Evolutionary conservation across 2,329 filamentous ascomycete species (phyloP), one percentile per base, ranked within the genome.

Genomic region (Trichoderma afroharzianum): DNA sequence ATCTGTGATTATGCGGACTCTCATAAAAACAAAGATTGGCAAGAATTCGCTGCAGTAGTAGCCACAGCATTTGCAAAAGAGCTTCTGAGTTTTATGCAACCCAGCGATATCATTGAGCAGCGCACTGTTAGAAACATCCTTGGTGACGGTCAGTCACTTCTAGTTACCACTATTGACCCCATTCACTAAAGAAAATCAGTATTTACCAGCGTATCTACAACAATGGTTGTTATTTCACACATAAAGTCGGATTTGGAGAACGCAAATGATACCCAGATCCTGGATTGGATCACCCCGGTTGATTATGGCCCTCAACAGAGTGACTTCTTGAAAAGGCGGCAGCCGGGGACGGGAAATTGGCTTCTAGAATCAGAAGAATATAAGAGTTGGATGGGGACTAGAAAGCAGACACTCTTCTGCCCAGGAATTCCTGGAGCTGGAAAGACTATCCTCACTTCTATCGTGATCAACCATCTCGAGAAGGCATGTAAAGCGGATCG

Each of bases 371-470:
- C 82, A 0, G 4, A 4, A 0, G 78, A 82, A 32, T 85, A 78
- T 71, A 30, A 68, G 4, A 32, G 15, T 1, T 85, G 82, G 83
- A 3, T 80, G 1, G 11, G 59, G 0, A 50, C 57, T 0, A 36
- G 70, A 0, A 73, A 74, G 1, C 72, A 79, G 33, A 83, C 77
- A 0, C 73, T 88, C 0, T 85, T 85, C 72, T 87, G 83, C 71
- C 80, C 79, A 1, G 84, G 85, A 0, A 83, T 85, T 8, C 83
- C 83, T 0, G 85, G 85, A 4, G 81, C 84, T 0, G 85, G 85
- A 2, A 88, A 87, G 75, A 87, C 84, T 0, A 83, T 85, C 4
- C 68, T 85, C 0, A 76, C 82, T 0, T 80, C 84, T 0, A 80
- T 82, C 14, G 79, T 84, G 0, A 73, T 87, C 0, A 78, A 87